phyloP scores from a whole-genome alignment of 2,329 filamentous ascomycete genomes.

The Colletotrichum camelliae region DNA sequence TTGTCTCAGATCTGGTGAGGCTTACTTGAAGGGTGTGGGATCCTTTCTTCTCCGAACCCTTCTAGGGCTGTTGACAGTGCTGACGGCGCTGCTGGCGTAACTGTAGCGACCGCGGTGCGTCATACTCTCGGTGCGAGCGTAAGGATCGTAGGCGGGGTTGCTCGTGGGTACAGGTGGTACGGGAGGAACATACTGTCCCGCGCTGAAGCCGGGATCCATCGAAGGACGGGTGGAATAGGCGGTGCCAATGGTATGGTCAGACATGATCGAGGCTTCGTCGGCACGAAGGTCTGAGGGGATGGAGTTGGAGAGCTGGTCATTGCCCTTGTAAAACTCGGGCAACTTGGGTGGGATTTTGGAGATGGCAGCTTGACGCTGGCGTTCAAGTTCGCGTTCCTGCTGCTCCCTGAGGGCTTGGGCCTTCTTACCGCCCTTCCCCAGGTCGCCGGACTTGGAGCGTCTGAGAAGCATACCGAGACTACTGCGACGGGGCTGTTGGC shows the following conservation, averaged over 20 bases:
- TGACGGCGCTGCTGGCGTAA: slow-evolving; percentile 91
- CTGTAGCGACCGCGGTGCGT: slow-evolving; percentile 95
- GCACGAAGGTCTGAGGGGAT: slow-evolving; percentile 62
- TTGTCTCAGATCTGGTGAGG: slow-evolving; percentile 28
- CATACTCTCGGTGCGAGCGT: slow-evolving; percentile 90
- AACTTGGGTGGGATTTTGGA: slow-evolving; percentile 55
- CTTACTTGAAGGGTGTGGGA: slow-evolving; percentile 97
- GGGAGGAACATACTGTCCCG: slow-evolving; percentile 46
- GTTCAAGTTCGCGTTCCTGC: slow-evolving; percentile 46
- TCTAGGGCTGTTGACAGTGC: slow-evolving; percentile 90
- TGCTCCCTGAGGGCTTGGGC: slow-evolving; percentile 57
- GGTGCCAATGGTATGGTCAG: slow-evolving; percentile 44
- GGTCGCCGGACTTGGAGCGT: slow-evolving; percentile 71
- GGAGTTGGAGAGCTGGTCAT: slow-evolving; percentile 50
- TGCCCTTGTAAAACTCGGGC: slow-evolving; percentile 56
- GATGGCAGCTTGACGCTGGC: slow-evolving; percentile 53
- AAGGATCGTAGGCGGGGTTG: slow-evolving; percentile 73
- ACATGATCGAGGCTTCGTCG: slow-evolving; percentile 66
- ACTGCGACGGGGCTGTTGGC: slow-evolving; percentile 42
- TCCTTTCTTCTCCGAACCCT: slow-evolving; percentile 94
- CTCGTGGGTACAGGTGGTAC: slow-evolving; percentile 63
- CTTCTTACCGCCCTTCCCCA: slow-evolving; percentile 66
- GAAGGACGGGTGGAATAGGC: slow-evolving; percentile 51
- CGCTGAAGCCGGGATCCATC: slow-evolving; percentile 55
- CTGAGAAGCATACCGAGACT: slow-evolving; percentile 67